Percentiles rank a stretch among this genome's conserved stretches.
Evolutionary conservation across 208 protist genomes (phyloP).

Genomic region (Trypanosoma boissoni): DNA sequence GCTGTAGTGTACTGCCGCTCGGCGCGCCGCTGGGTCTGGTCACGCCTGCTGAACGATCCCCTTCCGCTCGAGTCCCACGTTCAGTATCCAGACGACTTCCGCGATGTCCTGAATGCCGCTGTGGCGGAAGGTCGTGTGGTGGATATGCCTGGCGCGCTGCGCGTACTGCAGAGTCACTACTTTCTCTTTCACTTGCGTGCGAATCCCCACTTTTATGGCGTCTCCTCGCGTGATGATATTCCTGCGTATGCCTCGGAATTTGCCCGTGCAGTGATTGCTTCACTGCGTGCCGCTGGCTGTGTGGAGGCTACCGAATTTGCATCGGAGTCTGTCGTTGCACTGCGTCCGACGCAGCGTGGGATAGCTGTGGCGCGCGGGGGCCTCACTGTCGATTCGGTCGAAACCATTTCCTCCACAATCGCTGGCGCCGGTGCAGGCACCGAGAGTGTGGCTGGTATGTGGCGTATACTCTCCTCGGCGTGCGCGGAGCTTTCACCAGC

Average conservation of each 20-base stretch:
- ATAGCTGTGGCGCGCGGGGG: constrained; percentile 57
- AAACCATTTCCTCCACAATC: constrained; percentile 36
- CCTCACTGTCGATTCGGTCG: constrained; percentile 53
- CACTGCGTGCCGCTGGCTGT: constrained; percentile 49
- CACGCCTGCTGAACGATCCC: constrained; percentile 68
- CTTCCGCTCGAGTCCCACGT: constrained; percentile 79
- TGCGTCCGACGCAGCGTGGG: constrained; percentile 58
- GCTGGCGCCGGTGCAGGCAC: constrained; percentile 10
- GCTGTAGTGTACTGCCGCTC: constrained; percentile 62
- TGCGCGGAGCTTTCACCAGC: constrained; percentile 55
- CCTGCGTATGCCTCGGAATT: constrained; percentile 75
- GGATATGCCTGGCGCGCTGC: constrained; percentile 62
- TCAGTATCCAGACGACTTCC: constrained; percentile 80
- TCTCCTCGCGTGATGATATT: constrained; percentile 62
- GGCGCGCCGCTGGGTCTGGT: constrained; percentile 68
- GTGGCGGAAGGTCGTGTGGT: constrained; percentile 55
- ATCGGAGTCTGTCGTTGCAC: constrained; percentile 40
- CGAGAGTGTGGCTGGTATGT: constrained; percentile 33
- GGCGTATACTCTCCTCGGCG: constrained; percentile 35
- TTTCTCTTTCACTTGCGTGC: constrained; percentile 73
- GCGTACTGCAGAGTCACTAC: constrained; percentile 80
- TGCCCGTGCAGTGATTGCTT: constrained; percentile 47
- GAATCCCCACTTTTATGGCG: constrained; percentile 78
- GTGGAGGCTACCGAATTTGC: constrained; percentile 25
- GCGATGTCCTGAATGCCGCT: constrained; percentile 69